Evolutionary conservation across 306 rosid genomes (phyloP), one percentile per base, ranked within the genome.

Genomic region (Arachis stenosperma): DNA sequence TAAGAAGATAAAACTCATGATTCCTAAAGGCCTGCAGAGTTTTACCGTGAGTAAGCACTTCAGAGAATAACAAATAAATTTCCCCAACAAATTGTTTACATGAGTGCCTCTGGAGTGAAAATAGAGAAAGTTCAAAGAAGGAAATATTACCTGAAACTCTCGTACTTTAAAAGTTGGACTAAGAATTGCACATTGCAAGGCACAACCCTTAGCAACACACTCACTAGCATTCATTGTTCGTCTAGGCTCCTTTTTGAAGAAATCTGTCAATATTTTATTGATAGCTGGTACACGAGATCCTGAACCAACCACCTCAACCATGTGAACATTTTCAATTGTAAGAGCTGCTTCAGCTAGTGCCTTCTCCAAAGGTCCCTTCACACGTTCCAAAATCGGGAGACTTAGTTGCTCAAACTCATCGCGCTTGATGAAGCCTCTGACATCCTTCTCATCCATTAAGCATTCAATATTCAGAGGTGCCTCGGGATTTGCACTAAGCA

Each of bases 181-280:
- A 52, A 95, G 96, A 70, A 95, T 91, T 9, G 99, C 99, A 55
- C 98, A 95, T 71, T 95, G 83, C 84, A 95, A 80, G 42, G 99
- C 99, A 83, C 90, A 84, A 65, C 99, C 99, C 75, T 87, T 85
- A 27, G 97, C 96, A 72, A 95, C 96, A 75, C 99, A 91, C 69
- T 95, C 99, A 67, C 98, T 91, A 6, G 98, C 96, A 79, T 95
- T 95, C 98, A 95, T 91, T 63, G 99, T 95, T 37, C 99, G 87
- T 83, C 96, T 86, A 37, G 99, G 98, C 79, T 95, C 99, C 87
- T 91, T 95, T 22, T 79, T 78, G 81, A 94, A 91, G 78, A 91
- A 91, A 36, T 91, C 96, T 0, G 96, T 90, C 84, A 95, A 84
- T 71, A 95, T 95, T 75, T 81, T 91, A 67, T 88, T 78, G 44